Conservation (phyloP, 2,329 filamentous ascomycete species). For the Xylariaceae sp. region DNA sequence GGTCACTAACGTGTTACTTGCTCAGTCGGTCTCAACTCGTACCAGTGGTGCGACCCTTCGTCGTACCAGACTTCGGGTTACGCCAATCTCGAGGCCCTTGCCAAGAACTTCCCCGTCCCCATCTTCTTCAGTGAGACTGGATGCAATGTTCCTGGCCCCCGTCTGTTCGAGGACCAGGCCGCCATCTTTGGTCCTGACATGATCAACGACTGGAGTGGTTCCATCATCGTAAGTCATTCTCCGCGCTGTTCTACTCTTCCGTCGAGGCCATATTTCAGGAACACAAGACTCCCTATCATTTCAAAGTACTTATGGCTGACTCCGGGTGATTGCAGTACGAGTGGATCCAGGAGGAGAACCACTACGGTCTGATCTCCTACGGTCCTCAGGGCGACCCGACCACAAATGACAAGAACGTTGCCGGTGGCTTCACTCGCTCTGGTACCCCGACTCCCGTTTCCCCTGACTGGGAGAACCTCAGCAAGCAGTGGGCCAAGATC, state of each 20-base stretch:
- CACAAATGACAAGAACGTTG: constrained; percentile 48
- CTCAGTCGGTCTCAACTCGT: constrained; percentile 67
- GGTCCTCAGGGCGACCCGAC: constrained; percentile 52
- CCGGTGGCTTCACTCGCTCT: constrained; percentile 62
- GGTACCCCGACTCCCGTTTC: constrained; percentile 68
- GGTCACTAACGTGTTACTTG: not conserved
- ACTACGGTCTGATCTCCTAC: constrained; percentile 78
- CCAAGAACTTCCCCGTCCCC: constrained; percentile 68
- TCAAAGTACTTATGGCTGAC: constrained; percentile 1
- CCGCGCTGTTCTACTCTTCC: not conserved
- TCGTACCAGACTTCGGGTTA: constrained; percentile 64
- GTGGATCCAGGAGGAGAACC: constrained; percentile 80
- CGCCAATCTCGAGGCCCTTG: constrained; percentile 58
- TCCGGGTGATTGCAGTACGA: constrained; percentile 33
- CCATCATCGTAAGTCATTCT: constrained; percentile 52
- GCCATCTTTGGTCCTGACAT: constrained; percentile 73
- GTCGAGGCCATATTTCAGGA: not conserved
- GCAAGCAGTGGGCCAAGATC: constrained; percentile 68
- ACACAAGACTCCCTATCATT: not conserved
- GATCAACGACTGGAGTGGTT: constrained; percentile 64
- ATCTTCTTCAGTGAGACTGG: constrained; percentile 89
- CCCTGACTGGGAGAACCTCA: constrained; percentile 75
- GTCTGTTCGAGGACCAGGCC: constrained; percentile 65
- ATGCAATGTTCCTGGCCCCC: constrained; percentile 62
- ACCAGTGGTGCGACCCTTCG: constrained; percentile 67